phyloP scores from a whole-genome alignment of 2,329 filamentous ascomycete genomes.

The Achaetomium macrosporum region DNA sequence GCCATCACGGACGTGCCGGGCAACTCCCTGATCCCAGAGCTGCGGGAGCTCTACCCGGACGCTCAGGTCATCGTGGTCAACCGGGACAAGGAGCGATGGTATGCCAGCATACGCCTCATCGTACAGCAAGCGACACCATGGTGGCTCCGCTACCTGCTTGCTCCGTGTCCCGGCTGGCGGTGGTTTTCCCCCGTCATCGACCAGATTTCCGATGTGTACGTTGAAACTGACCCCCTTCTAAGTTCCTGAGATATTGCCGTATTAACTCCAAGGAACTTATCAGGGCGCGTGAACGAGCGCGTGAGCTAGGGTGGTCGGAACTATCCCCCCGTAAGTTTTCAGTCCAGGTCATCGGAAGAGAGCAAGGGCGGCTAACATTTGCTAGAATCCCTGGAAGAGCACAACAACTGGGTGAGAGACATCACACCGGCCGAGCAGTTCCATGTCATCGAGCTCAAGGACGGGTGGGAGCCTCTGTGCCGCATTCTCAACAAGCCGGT shows the following conservation, averaged over 20 bases:
- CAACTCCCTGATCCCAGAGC: constrained; percentile 34
- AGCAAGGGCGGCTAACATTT: background rate
- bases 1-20: constrained; percentile 37
- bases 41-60: constrained; percentile 39
- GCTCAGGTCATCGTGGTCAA: constrained; percentile 37
- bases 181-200: too few relatives aligned
- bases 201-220: too few relatives aligned
- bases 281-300: too few relatives aligned
- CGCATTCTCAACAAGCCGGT: constrained; percentile 28
- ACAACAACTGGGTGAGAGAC: constrained; percentile 6
- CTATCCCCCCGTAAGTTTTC: too few relatives aligned
- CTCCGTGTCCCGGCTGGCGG: too few relatives aligned
- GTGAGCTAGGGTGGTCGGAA: too few relatives aligned
- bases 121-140: background rate
- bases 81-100: constrained; percentile 30
- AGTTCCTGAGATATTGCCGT: too few relatives aligned
- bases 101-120: constrained; percentile 23
- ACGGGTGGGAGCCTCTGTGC: constrained; percentile 33
- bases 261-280: too few relatives aligned
- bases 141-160: background rate
- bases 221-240: too few relatives aligned
- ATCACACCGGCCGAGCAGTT: constrained; percentile 25
- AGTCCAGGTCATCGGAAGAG: too few relatives aligned
- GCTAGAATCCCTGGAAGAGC: constrained; percentile 1
- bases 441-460: constrained; percentile 24